Base-by-base conservation (phyloP, 2,329 filamentous ascomycete genomes). In the Arthroderma uncinatum region DNA sequence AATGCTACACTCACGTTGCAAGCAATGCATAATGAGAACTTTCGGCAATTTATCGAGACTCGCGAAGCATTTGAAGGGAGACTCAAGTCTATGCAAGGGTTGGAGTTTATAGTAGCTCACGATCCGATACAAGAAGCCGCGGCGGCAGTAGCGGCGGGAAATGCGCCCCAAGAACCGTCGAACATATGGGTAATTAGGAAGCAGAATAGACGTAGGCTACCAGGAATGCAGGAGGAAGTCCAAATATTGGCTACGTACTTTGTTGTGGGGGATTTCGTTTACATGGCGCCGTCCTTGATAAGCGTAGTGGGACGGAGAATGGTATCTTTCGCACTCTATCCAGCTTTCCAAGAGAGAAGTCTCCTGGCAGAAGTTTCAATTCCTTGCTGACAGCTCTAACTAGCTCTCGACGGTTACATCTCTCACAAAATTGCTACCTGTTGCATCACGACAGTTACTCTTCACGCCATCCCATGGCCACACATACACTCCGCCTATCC, bases 101-200 rank as follows among this genome's bases (percentile, higher is more conserved):
- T 80, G 5, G 81, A 84, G 63, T 85, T 81, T 64, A 73, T 84
- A 56, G 78, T 84, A 25, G 75, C 76, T 1, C 78, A 77, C 54
- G 81, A 82, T 61, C 81, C 82, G 0, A 69, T 81, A 62, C 73
- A 75, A 61, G 71, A 75, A 23, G 69, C 72, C 0, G 72, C 72
- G 10, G 60, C 54, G 14, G 68, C 69, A 5, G 67, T 71, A 12
- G 57, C 56, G 6, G 60, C 58, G 0, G 58, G 58, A 39, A 57
- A 53, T 63, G 58, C 44, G 57, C 69, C 69, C 19, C 68, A 76
- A 68, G 62, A 80, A 67, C 62, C 77, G 68, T 69, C 74, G 48
- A 74, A 76, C 58, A 72, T 83, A 36, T 85, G 80, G 78, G 76
- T 83, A 2, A 79, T 85, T 55, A 76, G 81, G 60, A 83, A 82